Evolutionary conservation across 352 stramenopile genomes (phyloP).

Genomic region (Aphanomyces stellatus): DNA sequence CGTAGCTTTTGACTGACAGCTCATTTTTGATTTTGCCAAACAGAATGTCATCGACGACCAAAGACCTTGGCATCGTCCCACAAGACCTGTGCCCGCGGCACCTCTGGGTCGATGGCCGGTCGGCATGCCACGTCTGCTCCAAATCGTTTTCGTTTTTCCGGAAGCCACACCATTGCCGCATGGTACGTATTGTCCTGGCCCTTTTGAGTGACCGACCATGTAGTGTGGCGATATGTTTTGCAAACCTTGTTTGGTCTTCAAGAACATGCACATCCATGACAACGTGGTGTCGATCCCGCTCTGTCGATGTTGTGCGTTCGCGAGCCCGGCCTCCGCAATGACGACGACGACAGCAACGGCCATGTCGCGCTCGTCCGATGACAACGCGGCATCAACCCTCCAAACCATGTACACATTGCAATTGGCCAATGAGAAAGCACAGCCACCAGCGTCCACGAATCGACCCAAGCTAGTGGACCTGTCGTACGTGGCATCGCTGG

Average conservation of each 20-base stretch:
- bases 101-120: neutral
- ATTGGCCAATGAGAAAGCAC: too few relatives aligned
- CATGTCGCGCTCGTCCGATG: too few relatives aligned
- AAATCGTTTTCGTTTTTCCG: neutral
- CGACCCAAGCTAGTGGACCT: too few relatives aligned
- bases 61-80: neutral
- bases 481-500: too few relatives aligned
- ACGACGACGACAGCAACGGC: too few relatives aligned
- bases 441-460: too few relatives aligned
- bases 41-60: neutral
- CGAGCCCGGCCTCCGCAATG: neutral
- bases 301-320: neutral
- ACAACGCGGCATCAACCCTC: too few relatives aligned
- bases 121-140: neutral
- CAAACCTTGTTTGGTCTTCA: neutral
- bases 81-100: neutral
- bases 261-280: neutral
- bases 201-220: neutral
- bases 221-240: neutral
- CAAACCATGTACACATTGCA: too few relatives aligned
- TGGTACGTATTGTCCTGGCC: neutral
- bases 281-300: neutral
- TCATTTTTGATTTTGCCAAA: neutral
- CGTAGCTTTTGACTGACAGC: neutral
- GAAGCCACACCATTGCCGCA: neutral